Base-by-base conservation (phyloP, 2,329 filamentous ascomycete genomes). In the Didymella lethalis region DNA sequence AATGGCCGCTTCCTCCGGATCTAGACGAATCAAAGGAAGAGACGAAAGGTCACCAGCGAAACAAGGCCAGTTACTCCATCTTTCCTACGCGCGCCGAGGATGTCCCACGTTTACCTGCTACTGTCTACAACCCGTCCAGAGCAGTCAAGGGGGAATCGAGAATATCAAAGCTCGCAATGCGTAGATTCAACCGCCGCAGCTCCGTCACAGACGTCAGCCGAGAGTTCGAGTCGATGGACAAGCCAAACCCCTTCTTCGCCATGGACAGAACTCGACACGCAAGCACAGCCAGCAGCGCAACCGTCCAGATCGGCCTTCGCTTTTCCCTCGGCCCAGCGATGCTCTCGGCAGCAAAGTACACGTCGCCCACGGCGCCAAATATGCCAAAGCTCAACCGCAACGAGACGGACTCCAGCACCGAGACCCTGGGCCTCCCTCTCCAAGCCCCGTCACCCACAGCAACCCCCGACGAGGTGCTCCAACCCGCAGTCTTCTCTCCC, bases 291-390 rank as follows among this genome's bases (percentile, higher is more conserved):
- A 90, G 88, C 44, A 85, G 85, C 10, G 88, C 88, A 25, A 91
- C 88, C 0, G 88, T 91, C 11, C 88, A 90, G 69, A 91, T 91
- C 50, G 89, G 88, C 1, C 80, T 91, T 16, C 84, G 89, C 11
- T 80, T 91, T 54, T 91, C 88, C n/a, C 62, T 78, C 6, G 76
- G 75, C 12, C 76, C 76, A 14, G 75, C 75, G 3, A 73, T 73
- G 18, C 73, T 78, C 54, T 71, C 70, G 48, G 73, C 73, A 50
- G 69, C 65, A 31, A 74, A 73, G 38, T 74, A 57, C 57, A 72
- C 65, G 0, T 53, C 62, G 2, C 40, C 60, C 8, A 54, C 63
- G 14, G 55, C 59, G 8, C 52, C 50, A 4, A 52, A 50, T 38
- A 50, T 64, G 11, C 64, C 69, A 29, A 59, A 59, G 11, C 61